Evolutionary conservation across 2,329 filamentous ascomycete species (phyloP).

Genomic region (Grosmannia penicillata): DNA sequence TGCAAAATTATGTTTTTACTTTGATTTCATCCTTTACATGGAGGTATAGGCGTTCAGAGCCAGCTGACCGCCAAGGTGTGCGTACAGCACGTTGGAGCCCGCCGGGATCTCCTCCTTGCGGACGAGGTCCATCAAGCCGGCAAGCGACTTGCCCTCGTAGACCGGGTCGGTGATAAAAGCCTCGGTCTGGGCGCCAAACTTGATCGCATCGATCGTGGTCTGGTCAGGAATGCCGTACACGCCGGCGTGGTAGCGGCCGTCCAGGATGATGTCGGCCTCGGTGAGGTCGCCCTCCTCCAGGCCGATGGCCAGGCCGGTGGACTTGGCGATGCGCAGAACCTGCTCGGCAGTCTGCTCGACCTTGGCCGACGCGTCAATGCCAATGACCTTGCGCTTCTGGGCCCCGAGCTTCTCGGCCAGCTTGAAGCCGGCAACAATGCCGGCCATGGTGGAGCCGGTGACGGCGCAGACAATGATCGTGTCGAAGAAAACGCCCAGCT

Average conservation of each 20-base stretch:
- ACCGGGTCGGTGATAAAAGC: constrained; percentile 63
- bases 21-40: constrained; percentile 17
- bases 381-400: constrained; percentile 40
- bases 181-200: constrained; percentile 52
- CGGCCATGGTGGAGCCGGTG: constrained; percentile 55
- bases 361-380: constrained; percentile 51
- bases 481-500: constrained; percentile 50
- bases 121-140: constrained; percentile 56
- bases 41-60: constrained; percentile 53
- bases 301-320: constrained; percentile 49
- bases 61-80: constrained; percentile 55
- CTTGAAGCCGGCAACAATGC: constrained; percentile 61
- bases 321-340: constrained; percentile 50
- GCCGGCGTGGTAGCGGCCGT: constrained; percentile 51
- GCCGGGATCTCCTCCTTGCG: constrained; percentile 41
- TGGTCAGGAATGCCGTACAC: constrained; percentile 53
- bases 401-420: constrained; percentile 34
- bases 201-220: constrained; percentile 52
- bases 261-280: constrained; percentile 45
- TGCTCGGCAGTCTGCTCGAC: constrained; percentile 47
- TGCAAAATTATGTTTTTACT: no score
- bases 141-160: constrained; percentile 63
- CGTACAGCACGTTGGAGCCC: constrained; percentile 54
- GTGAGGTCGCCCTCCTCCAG: constrained; percentile 43
- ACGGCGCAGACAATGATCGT: constrained; percentile 55